These are phyloP conservation scores for Fusarium gaditjirri DNA, from an alignment of 2,329 filamentous ascomycete genomes.

Conservation along the genomic window DNA sequence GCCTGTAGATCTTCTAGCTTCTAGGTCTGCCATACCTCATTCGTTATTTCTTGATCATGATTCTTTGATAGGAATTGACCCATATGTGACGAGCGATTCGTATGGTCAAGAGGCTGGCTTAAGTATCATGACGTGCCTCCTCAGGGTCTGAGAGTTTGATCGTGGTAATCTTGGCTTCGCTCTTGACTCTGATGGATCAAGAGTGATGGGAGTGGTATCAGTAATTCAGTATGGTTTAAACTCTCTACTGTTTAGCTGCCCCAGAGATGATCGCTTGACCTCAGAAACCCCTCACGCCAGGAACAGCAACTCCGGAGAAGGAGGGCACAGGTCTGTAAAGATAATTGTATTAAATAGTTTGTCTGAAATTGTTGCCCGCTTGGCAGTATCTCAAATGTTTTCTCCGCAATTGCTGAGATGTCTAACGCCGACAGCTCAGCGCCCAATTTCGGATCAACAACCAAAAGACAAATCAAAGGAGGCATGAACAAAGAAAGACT, in stretches of 20 bases:
- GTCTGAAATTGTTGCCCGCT: conserved; percentile 1
- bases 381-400: conserved; percentile 9
- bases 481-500: conserved; percentile 24
- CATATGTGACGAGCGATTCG: conserved; percentile 3
- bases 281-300: conserved; percentile 29
- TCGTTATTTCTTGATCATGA: conserved; percentile 12
- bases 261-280: conserved; percentile 15
- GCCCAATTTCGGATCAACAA: conserved; percentile 20
- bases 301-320: conserved; percentile 19
- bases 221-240: conserved; percentile 26
- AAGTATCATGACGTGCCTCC: conserved; percentile 18
- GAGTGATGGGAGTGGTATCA: not conserved
- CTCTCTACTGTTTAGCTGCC: conserved; percentile 23
- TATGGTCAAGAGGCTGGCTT: conserved; percentile 7
- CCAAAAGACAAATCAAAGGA: conserved; percentile 29
- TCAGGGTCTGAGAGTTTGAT: not conserved
- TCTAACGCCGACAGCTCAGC: conserved; percentile 18
- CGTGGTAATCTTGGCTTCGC: conserved; percentile 1
- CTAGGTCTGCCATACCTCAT: conserved; percentile 12
- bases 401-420: not conserved
- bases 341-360: not conserved
- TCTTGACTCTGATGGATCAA: conserved; percentile 5
- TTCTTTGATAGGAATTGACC: not conserved
- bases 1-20: conserved; percentile 28
- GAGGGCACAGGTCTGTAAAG: not conserved